phyloP scores from a whole-genome alignment of 495 filamentous ascomycete genomes.

The Lentithecium fluviatile region DNA sequence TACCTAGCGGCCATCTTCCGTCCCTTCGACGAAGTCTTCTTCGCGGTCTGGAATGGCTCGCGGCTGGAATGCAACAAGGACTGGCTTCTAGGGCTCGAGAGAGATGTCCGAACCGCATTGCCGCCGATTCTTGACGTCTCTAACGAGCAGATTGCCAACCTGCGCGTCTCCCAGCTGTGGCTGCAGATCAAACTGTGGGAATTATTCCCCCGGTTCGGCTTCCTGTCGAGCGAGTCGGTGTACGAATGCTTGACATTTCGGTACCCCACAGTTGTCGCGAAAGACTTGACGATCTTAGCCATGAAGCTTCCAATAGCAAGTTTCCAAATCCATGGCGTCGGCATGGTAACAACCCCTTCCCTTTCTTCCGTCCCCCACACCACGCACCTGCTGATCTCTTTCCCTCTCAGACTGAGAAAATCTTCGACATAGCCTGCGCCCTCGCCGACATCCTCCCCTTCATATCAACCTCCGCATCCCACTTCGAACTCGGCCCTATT shows the following conservation, averaged over 20 bases:
- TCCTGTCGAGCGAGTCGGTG: constrained; percentile 19
- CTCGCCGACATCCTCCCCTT: constrained; percentile 24
- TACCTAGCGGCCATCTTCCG: constrained; percentile 11
- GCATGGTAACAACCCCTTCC: constrained; percentile 7
- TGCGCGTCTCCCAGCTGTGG: constrained; percentile 28
- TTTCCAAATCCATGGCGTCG: constrained; percentile 21
- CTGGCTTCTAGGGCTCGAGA: constrained; percentile 12
- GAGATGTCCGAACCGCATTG: constrained; percentile 18
- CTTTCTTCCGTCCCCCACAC: too few species aligned
- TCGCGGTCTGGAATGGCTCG: constrained; percentile 22
- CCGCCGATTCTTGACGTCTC: constrained; percentile 7
- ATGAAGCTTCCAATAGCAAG: constrained; percentile 16
- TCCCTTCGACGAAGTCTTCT: constrained; percentile 21
- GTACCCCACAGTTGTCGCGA: constrained; percentile 18
- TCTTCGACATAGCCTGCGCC: constrained; percentile 25
- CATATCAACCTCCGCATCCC: neutral
- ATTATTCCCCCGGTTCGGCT: constrained; percentile 26
- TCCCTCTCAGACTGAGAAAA: constrained; percentile 14
- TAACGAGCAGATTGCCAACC: constrained; percentile 20
- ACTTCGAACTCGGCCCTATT: constrained; percentile 8
- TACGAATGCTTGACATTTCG: constrained; percentile 24
- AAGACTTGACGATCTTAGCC: constrained; percentile 13
- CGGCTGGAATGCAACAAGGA: constrained; percentile 17
- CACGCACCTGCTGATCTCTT: neutral
- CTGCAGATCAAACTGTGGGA: constrained; percentile 27